Evolutionary conservation across 1,284 basidiomycete species (phyloP), one percentile per base, ranked within the genome.

Genomic region (Ustilago loliicola): DNA sequence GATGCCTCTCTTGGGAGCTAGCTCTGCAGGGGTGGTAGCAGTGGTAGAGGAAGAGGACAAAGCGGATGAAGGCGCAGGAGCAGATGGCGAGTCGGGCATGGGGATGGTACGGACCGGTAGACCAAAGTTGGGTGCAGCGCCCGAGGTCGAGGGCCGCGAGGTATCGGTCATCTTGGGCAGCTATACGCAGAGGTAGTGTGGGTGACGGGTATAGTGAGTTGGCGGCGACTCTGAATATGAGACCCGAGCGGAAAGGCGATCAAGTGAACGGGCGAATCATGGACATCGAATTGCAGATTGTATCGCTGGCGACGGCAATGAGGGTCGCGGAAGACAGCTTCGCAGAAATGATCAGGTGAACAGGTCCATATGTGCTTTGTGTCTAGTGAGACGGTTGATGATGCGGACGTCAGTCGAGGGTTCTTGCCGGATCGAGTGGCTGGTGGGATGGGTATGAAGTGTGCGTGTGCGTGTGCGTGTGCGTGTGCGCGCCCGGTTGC

Each of bases 1-100:
- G 36, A 73, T 61, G 21, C 71, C 65, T 38, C 54, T 64, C 21
- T 61, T 67, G 10, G 56, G 47, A 15, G 58, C 55, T 34, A 36
- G 51, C 29, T 55, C 29, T 50, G 57, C 30, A 50, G 27, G 25
- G 25, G 48, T 0, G 2, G 48, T 6, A 29, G 48, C 27, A 6
- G 23, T n/a, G 11, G 5, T 29, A 7, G 56, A n/a, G 3, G 70
- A 51, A 21, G 36, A 38, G 25, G 51, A 10, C 19, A 48, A 21
- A 58, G 59, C 21, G 10, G 60, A 25, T 19, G 57, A 19, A 17
- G 57, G 17, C 11, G 58, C 29, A 25, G 52, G 36, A 27, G 36
- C 9, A 13, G 30, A 19, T n/a, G 62, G n/a, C 5, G 69, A 52
- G 2, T 54, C 60, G 7, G 64, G 48, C 40, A 51, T 63, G 30